Evolutionary conservation across 352 stramenopile species (phyloP), one percentile per base, ranked within the genome.

Genomic region (Discostella stelligera): DNA sequence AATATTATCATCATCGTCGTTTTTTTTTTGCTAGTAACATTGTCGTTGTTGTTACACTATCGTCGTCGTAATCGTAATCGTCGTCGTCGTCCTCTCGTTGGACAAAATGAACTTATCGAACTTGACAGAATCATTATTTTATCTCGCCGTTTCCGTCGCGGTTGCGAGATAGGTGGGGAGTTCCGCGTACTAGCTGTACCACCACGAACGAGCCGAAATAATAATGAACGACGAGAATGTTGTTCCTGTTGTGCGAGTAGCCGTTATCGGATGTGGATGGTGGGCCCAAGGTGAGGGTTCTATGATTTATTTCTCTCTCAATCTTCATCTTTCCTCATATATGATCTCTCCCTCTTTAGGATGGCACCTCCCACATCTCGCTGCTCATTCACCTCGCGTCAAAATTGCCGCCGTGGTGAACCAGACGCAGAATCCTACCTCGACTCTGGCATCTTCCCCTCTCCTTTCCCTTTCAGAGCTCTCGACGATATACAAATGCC

Each of bases 361-460:
- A 53, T 80, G 75, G 78, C 78, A 85, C 27, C 60, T 85, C 13
- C 78, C 78, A 25, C 72, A 85, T 18, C 61, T 85, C 1, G 63
- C 65, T 30, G 39, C 49, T 21, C 74, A 82, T 44, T 39, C 50
- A 11, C 67, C 61, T 9, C n/a, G 46, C 41, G 39, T 80, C 5
- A n/a, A 79, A 63, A 63, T 85, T 20, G 78, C 60, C n/a, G 78
- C 78, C 32, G 50, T 85, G 10, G 73, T 85, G 13, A 73, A 85
- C 56, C 2, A 60, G 8, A 56, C 56, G 6, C 62, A 55, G 14
- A 61, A 74, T 53, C 74, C 68, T 11, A 37, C 62, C 32, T 82
- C 74, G n/a, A 78, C 68, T 4, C 46, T 82, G 20, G 44, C 54
- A 25, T 72, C 67, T 3, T 68, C 60, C n/a, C 72, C 72, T 0